Evolutionary conservation across 2,329 filamentous ascomycete genomes (phyloP), one percentile per base, ranked within the genome.

Genomic region (Talaromyces amestolkiae): DNA sequence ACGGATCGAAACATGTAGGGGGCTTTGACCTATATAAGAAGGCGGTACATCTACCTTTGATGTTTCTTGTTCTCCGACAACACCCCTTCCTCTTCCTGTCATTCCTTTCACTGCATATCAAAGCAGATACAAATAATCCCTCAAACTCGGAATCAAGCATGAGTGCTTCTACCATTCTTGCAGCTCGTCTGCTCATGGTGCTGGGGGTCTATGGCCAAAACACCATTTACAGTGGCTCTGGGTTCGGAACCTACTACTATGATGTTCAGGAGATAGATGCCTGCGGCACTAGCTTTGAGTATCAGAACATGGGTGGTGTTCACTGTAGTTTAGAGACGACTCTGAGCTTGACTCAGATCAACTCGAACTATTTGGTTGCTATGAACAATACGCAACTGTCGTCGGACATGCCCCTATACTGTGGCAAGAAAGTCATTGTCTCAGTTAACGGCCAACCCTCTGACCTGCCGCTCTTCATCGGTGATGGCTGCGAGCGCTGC

Each of bases 211-310:
- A 47, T 9, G 56, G 35, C 35, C 4, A 37, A 37, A 37, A 37
- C 4, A 37, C 4, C 8, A 61, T 65, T 45, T 41, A 51, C 17
- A 65, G 58, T 33, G 63, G 63, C 24, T 65, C 63, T 13, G 67
- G 67, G 13, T 66, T 67, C 37, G 64, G 66, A 6, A 68, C 63
- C 19, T 68, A 68, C 51, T 68, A 67, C 61, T 68, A 68, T 19
- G 67, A 68, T 39, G 41, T 68, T 31, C n/a, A 64, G 17, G 53
- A 68, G 39, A 54, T 68, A 15, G 65, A 68, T 51, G 59, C 47
- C 11, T 68, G 65, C 41, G 62, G 59, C n/a, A 67, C 65, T 41
- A 43, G 47, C 7, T 67, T 68, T 37, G 17, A 49, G 2, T 33
- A 27, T 13, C 65, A 68, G 58, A 68, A 68, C n/a, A n/a, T n/a